Percentiles rank a stretch among this genome's conserved stretches.
Evolutionary conservation across 2,329 filamentous ascomycete species (phyloP).

Genomic region (Aspergillus floridensis): DNA sequence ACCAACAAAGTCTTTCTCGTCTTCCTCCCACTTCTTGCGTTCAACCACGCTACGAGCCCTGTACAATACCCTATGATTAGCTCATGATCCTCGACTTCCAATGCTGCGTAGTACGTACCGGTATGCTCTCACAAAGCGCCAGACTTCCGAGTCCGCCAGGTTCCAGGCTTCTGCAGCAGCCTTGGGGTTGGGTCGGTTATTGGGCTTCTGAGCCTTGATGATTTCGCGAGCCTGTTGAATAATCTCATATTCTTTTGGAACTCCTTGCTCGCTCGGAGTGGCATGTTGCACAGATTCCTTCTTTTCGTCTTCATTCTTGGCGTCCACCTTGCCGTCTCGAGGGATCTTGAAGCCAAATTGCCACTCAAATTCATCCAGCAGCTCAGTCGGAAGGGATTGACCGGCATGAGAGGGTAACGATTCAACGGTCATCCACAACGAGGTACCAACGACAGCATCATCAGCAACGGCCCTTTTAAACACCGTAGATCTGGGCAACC

Average conservation of each 20-base stretch:
- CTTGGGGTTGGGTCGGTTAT: constrained; percentile 39
- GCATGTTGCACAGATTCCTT: constrained; percentile 37
- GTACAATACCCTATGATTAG: constrained; percentile 7
- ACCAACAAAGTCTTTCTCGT: constrained; percentile 56
- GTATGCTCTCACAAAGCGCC: constrained; percentile 62
- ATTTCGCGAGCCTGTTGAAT: constrained; percentile 51
- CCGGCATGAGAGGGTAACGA: constrained; percentile 45
- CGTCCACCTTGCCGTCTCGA: constrained; percentile 42
- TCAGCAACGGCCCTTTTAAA: constrained; percentile 82
- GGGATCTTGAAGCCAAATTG: constrained; percentile 83
- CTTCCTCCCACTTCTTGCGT: constrained; percentile 58
- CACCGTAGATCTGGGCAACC: constrained; percentile 63
- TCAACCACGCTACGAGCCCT: constrained; percentile 57
- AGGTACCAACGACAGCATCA: constrained; percentile 60
- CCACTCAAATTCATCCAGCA: constrained; percentile 73
- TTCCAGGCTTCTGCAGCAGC: constrained; percentile 55
- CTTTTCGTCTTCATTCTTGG: constrained; percentile 32
- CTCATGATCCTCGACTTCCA: neutral
- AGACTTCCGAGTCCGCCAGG: constrained; percentile 61
- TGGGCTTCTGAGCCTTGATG: constrained; percentile 37
- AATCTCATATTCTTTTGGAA: constrained; percentile 46
- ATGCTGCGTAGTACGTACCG: constrained; percentile 30
- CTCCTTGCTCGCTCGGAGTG: constrained; percentile 38
- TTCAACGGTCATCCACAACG: constrained; percentile 80
- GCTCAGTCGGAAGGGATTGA: constrained; percentile 54